Evolutionary conservation across 331 rosid genomes (phyloP).

Genomic region (Pyrus hybrid): DNA sequence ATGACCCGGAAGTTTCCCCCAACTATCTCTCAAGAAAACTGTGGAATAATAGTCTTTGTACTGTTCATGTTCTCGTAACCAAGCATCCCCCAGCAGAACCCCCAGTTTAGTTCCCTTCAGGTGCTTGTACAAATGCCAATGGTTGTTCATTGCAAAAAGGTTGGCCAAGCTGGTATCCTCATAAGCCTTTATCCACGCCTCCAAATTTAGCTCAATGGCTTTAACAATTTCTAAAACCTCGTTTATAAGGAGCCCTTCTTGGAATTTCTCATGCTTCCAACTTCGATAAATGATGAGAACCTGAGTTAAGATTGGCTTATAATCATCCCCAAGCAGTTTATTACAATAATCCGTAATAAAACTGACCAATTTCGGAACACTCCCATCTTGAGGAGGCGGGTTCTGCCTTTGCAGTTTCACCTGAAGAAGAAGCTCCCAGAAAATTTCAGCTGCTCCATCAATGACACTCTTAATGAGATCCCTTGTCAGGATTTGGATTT

Average conservation of each 20-base stretch:
- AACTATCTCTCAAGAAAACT: slow-evolving; percentile 67
- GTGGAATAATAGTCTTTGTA: slow-evolving; percentile 62
- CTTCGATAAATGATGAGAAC: slow-evolving; percentile 86
- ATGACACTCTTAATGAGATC: slow-evolving; percentile 90
- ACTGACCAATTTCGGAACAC: slow-evolving; percentile 69
- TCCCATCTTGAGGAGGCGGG: slow-evolving; percentile 84
- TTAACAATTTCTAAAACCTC: slow-evolving; percentile 62
- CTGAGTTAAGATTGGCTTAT: slow-evolving; percentile 83
- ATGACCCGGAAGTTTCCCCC: slow-evolving; percentile 94
- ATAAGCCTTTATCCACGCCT: slow-evolving; percentile 75
- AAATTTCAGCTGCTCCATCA: slow-evolving; percentile 87
- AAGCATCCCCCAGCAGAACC: slow-evolving; percentile 61
- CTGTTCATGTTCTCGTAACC: slow-evolving; percentile 75
- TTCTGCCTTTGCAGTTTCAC: slow-evolving; percentile 79
- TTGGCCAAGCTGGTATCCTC: slow-evolving; percentile 47
- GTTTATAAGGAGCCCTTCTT: slow-evolving; percentile 61
- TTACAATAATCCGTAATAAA: slow-evolving; percentile 83
- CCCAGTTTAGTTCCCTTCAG: slow-evolving; percentile 83
- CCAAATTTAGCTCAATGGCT: slow-evolving; percentile 71
- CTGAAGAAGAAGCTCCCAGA: slow-evolving; percentile 87
- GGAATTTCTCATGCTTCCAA: slow-evolving; percentile 88
- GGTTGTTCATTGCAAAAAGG: slow-evolving; percentile 88
- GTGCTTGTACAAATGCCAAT: slow-evolving; percentile 80
- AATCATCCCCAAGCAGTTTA: slow-evolving; percentile 80
- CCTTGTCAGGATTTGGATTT: slow-evolving; percentile 91